These are phyloP conservation scores for Plasmodium ovale DNA, from an alignment of 169 alveolate species.

Conservation along the genomic window DNA sequence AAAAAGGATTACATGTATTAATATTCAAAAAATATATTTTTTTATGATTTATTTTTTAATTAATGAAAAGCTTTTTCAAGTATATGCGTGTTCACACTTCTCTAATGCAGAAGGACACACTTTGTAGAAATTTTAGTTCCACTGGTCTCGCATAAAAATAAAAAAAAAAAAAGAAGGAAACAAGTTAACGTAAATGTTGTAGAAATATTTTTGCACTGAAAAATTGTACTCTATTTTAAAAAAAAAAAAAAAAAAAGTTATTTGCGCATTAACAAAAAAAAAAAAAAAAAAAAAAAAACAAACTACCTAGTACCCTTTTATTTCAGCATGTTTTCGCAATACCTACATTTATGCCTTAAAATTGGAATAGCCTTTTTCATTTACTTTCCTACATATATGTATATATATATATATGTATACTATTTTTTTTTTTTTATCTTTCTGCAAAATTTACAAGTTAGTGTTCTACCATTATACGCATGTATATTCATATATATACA, in stretches of 20 bases:
- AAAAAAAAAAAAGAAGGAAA: constrained; percentile 17
- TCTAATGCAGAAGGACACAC: not conserved
- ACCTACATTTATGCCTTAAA: not conserved
- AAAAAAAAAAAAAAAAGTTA: not conserved
- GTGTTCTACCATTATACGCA: not conserved
- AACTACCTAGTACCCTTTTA: not conserved
- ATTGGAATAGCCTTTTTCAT: constrained; percentile 3
- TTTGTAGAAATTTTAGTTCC: constrained; percentile 12
- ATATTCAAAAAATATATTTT: not conserved
- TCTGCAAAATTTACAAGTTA: constrained; percentile 15
- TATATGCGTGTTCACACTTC: constrained; percentile 3
- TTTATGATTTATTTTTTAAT: not conserved
- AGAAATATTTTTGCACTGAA: constrained; percentile 51
- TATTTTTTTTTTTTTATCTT: not conserved
- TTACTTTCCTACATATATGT: not conserved
- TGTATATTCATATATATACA: no score
- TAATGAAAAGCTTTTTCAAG: not conserved
- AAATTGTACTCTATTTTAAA: constrained; percentile 15
- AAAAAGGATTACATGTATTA: not conserved
- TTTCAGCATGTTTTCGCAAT: not conserved
- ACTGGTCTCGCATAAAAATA: constrained; percentile 18
- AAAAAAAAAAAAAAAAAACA: not conserved
- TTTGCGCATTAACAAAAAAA: not conserved
- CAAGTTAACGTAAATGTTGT: constrained; percentile 47
- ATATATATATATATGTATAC: not conserved